phyloP scores from a whole-genome alignment of 352 stramenopile species.

The Globisporangium ultimum region DNA sequence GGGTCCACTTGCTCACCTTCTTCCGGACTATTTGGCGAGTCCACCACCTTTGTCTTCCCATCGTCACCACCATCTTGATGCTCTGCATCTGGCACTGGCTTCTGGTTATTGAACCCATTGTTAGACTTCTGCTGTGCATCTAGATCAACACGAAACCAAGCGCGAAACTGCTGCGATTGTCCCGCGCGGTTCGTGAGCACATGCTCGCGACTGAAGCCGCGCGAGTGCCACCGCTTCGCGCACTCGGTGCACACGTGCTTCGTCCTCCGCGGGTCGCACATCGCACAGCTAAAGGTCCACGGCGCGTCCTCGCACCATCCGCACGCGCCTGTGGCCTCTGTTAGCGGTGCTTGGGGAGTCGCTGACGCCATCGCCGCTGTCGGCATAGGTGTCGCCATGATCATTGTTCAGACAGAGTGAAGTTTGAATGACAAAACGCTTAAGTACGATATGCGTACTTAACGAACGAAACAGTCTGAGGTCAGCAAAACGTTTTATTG shows the following conservation, averaged over 20 bases:
- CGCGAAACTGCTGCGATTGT: slow-evolving; percentile 11
- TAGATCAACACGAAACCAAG: slow-evolving; percentile 13
- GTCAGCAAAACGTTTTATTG: too few relatives aligned
- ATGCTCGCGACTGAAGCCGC: slow-evolving; percentile 31
- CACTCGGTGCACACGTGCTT: slow-evolving; percentile 30
- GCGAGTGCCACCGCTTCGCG: slow-evolving; percentile 34
- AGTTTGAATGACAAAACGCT: neutral
- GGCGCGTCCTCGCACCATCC: slow-evolving; percentile 32
- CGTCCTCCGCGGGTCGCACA: slow-evolving; percentile 26
- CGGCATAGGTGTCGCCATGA: neutral
- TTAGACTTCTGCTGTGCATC: neutral
- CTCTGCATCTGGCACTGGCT: too few relatives aligned
- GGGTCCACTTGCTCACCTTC: neutral
- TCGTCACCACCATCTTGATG: neutral
- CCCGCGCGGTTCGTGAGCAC: slow-evolving; percentile 21
- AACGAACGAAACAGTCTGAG: neutral
- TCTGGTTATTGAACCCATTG: neutral
- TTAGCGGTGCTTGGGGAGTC: neutral
- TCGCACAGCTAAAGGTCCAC: slow-evolving; percentile 28
- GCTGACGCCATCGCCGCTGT: neutral
- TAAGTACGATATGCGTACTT: slow-evolving; percentile 6
- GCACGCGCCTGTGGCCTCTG: slow-evolving; percentile 12
- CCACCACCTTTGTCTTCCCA: neutral
- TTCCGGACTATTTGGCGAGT: neutral
- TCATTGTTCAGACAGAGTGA: neutral